phyloP scores from a whole-genome alignment of 2,329 filamentous ascomycete species.

The Onygenales sp. region DNA sequence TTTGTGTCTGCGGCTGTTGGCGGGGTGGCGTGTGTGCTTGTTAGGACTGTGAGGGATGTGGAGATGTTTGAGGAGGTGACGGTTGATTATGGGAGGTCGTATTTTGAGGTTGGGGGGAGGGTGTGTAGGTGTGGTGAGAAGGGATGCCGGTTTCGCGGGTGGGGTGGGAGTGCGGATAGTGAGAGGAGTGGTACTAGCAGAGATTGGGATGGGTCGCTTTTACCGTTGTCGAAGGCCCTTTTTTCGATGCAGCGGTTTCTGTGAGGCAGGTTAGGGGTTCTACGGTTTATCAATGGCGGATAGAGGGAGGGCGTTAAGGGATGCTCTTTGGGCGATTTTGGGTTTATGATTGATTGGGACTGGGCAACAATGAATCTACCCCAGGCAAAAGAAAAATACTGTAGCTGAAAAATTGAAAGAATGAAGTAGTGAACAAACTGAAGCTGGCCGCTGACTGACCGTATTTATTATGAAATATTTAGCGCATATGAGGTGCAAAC shows the following conservation, averaged over 20 bases:
- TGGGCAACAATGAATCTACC: no score
- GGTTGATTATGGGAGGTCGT: constrained; percentile 20
- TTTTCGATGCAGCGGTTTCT: background rate
- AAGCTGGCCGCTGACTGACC: no score
- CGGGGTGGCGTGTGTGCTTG: constrained; percentile 10
- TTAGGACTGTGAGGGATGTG: constrained; percentile 19
- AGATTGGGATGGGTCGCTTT: background rate
- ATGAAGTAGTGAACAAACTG: no score
- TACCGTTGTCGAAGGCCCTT: background rate
- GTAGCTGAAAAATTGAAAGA: no score
- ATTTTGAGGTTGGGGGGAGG: background rate
- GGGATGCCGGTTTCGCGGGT: background rate
- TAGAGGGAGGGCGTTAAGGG: no score
- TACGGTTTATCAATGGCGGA: no score
- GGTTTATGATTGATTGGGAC: no score
- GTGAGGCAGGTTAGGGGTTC: background rate
- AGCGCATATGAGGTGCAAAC: no score
- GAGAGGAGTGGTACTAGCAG: background rate
- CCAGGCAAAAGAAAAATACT: no score
- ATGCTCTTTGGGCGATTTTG: no score
- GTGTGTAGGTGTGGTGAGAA: constrained; percentile 3
- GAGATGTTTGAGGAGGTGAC: constrained; percentile 25
- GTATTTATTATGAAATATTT: no score
- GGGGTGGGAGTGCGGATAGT: background rate
- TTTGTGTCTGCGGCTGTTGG: constrained; percentile 17